These are phyloP conservation scores for Myrmaecium sp. DNA, from an alignment of 2,329 filamentous ascomycete species.

Conservation along the genomic window DNA sequence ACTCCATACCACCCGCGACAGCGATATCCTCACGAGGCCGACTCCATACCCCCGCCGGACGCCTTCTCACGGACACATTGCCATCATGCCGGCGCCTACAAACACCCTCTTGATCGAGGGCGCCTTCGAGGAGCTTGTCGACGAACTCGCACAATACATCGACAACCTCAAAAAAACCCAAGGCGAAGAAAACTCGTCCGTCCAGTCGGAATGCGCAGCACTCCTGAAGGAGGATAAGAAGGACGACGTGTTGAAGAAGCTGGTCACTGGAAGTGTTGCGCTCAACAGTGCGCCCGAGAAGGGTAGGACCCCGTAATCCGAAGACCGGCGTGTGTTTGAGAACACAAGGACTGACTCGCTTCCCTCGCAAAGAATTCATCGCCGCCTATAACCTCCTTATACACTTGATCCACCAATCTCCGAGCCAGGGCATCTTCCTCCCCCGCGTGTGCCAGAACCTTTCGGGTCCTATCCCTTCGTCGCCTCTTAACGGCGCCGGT, in stretches of 20 bases:
- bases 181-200: constrained; percentile 33
- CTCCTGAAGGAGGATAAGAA: constrained; percentile 52
- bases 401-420: constrained; percentile 76
- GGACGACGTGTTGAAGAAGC: constrained; percentile 75
- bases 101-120: constrained; percentile 68
- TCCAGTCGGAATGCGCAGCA: constrained; percentile 50
- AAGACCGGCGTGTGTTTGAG: constrained; percentile 6
- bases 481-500: constrained; percentile 66
- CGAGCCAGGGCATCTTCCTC: constrained; percentile 71
- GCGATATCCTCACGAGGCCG: too few species aligned
- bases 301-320: constrained; percentile 25
- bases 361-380: constrained; percentile 52
- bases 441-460: constrained; percentile 81
- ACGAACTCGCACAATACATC: constrained; percentile 90
- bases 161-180: constrained; percentile 56
- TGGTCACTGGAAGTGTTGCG: constrained; percentile 61
- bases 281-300: constrained; percentile 84
- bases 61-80: constrained; percentile 1
- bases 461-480: constrained; percentile 68
- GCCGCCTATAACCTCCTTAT: constrained; percentile 94
- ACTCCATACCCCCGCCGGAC: too few species aligned
- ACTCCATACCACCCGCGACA: too few species aligned
- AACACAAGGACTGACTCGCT: constrained; percentile 11
- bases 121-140: constrained; percentile 77
- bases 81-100: constrained; percentile 40